A percentile compares a stretch with the other conserved stretches of the same genome.
These are phyloP conservation scores for Colletotrichum orbiculare DNA, from an alignment of 2,329 filamentous ascomycete species.

Conservation along the genomic window DNA sequence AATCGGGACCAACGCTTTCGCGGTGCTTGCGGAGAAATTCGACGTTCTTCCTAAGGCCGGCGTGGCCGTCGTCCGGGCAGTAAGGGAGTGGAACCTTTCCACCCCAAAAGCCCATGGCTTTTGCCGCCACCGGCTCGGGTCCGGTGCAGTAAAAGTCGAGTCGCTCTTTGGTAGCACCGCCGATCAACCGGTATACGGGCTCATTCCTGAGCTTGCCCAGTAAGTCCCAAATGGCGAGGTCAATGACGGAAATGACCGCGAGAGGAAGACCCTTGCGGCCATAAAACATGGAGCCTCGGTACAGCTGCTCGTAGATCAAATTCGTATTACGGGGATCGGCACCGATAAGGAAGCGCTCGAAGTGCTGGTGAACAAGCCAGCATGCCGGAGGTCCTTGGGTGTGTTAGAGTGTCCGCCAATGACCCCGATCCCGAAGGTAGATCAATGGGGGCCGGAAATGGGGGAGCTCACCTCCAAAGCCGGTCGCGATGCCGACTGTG, in stretches of 20 bases:
- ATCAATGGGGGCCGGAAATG: not conserved
- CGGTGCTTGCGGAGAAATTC: conserved; percentile 89
- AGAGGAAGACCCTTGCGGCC: conserved; percentile 91
- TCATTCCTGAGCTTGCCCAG: conserved; percentile 91
- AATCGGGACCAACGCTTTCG: conserved; percentile 86
- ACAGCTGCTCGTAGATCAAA: conserved; percentile 95
- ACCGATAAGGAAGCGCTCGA: conserved; percentile 89
- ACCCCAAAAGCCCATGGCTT: conserved; percentile 88
- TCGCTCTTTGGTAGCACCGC: conserved; percentile 85
- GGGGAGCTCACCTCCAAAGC: conserved; percentile 76
- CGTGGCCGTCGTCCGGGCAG: conserved; percentile 86
- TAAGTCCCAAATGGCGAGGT: conserved; percentile 92
- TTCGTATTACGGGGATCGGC: conserved; percentile 92
- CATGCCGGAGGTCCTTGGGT: conserved; percentile 81
- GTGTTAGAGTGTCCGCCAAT: not conserved
- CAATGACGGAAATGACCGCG: conserved; percentile 93
- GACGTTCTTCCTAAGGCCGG: conserved; percentile 87
- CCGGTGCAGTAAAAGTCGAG: conserved; percentile 96
- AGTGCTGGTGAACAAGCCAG: conserved; percentile 94
- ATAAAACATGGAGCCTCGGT: conserved; percentile 95
- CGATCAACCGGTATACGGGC: conserved; percentile 94
- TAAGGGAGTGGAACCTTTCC: conserved; percentile 92
- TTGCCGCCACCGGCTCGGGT: conserved; percentile 82
- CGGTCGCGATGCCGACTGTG: conserved; percentile 93
- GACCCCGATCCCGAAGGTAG: not conserved